phyloP scores from a whole-genome alignment of 1,139 yeast genomes.

The Taphrina pruni region DNA sequence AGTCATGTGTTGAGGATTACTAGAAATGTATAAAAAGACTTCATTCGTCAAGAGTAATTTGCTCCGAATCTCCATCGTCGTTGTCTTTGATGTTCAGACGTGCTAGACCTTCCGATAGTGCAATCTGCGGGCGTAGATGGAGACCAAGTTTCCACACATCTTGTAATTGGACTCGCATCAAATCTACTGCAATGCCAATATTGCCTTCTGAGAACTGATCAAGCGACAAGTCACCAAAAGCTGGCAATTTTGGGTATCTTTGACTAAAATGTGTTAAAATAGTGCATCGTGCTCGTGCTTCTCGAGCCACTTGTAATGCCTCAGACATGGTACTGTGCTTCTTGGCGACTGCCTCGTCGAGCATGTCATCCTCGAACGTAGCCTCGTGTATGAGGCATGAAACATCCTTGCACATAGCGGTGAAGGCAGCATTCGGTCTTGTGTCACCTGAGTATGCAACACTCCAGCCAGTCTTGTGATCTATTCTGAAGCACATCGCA shows the following conservation, averaged over 20 bases:
- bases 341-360: conserved; percentile 81
- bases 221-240: neutral
- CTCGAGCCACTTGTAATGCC: conserved; percentile 69
- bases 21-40: too few relatives aligned
- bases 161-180: conserved; percentile 31
- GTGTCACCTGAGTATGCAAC: conserved; percentile 95
- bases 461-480: conserved; percentile 48
- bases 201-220: conserved; percentile 3
- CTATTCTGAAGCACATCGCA: conserved; percentile 27
- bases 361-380: conserved; percentile 78
- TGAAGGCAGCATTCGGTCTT: conserved; percentile 73
- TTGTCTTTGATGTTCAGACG: conserved; percentile 19
- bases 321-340: conserved; percentile 91
- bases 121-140: conserved; percentile 18
- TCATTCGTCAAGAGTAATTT: conserved; percentile 9
- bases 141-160: conserved; percentile 29
- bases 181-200: conserved; percentile 26
- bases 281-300: conserved; percentile 73
- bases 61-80: conserved; percentile 1
- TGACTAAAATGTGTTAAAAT: conserved; percentile 92
- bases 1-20: too few relatives aligned
- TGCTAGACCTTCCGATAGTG: neutral
- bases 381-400: conserved; percentile 91
- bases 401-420: conserved; percentile 67
- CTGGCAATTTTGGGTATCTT: conserved; percentile 52